Evolutionary conservation across 2,329 filamentous ascomycete species (phyloP).

Genomic region (Neoarthrinium moseri): DNA sequence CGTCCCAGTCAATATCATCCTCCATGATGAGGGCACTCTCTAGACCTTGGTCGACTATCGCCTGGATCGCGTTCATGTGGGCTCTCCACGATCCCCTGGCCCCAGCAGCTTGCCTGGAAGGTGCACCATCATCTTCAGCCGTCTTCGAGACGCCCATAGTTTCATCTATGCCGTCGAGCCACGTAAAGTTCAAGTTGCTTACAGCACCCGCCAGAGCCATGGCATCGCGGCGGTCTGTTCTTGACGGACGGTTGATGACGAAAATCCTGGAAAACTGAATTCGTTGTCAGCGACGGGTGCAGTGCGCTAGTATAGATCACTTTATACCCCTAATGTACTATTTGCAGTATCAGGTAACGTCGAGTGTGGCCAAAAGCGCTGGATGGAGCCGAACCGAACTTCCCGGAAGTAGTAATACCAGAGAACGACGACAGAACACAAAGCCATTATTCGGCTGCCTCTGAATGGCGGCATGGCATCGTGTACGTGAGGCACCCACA

Average conservation of each 20-base stretch:
- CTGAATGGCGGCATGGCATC: too few relatives aligned
- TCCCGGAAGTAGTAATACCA: too few relatives aligned
- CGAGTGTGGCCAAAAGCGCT: too few relatives aligned
- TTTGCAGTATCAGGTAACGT: too few relatives aligned
- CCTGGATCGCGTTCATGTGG: slow-evolving; percentile 35
- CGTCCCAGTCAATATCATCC: slow-evolving; percentile 49
- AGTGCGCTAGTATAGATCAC: too few relatives aligned
- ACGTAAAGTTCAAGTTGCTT: slow-evolving; percentile 42
- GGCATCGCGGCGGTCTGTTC: slow-evolving; percentile 50
- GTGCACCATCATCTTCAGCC: slow-evolving; percentile 30
- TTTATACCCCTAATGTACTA: too few relatives aligned
- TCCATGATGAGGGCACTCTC: slow-evolving; percentile 42
- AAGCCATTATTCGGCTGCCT: too few relatives aligned
- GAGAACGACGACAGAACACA: too few relatives aligned
- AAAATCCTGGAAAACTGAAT: too few relatives aligned
- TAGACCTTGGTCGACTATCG: slow-evolving; percentile 43
- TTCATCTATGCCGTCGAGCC: slow-evolving; percentile 43
- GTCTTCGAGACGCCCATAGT: slow-evolving; percentile 37
- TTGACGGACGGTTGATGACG: slow-evolving; percentile 45
- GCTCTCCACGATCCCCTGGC: slow-evolving; percentile 34
- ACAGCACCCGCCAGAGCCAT: slow-evolving; percentile 46
- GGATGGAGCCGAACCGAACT: too few relatives aligned
- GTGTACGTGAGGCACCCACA: too few relatives aligned
- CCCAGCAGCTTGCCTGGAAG: slow-evolving; percentile 28
- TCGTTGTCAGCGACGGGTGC: too few relatives aligned